Conservation (phyloP, 2,329 filamentous ascomycete genomes). For the Ceratocystis eucalypticola region DNA sequence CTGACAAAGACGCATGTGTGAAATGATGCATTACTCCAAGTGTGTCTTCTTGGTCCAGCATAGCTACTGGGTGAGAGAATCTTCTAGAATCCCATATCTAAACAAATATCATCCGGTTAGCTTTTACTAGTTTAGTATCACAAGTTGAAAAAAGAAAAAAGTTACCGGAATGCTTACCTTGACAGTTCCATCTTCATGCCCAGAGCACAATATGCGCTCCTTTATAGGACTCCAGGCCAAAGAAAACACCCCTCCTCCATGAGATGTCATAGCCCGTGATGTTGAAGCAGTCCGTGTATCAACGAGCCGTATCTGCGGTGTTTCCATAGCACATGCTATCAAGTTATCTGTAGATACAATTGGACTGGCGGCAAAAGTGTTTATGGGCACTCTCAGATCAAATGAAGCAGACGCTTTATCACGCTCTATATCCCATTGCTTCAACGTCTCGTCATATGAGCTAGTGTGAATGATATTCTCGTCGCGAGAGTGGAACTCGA, state of each 20-base stretch:
- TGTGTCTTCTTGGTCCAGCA: slow-evolving; percentile 73
- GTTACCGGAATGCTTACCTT: not conserved
- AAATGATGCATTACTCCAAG: slow-evolving; percentile 45
- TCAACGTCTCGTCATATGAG: slow-evolving; percentile 65
- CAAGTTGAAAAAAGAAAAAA: not conserved
- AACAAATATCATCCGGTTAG: not conserved
- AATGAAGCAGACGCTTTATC: slow-evolving; percentile 52
- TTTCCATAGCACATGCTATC: slow-evolving; percentile 77
- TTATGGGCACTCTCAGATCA: slow-evolving; percentile 52
- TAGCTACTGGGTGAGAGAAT: slow-evolving; percentile 59
- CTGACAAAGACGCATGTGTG: slow-evolving; percentile 26
- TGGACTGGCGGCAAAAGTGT: slow-evolving; percentile 65
- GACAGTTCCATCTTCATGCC: slow-evolving; percentile 70
- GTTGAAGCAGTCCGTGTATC: slow-evolving; percentile 35
- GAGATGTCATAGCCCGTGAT: slow-evolving; percentile 57
- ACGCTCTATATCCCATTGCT: slow-evolving; percentile 56
- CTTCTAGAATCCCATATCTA: slow-evolving; percentile 80
- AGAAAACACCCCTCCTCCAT: slow-evolving; percentile 53
- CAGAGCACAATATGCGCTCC: slow-evolving; percentile 69
- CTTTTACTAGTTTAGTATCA: not conserved
- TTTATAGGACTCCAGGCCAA: slow-evolving; percentile 70
- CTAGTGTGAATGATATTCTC: slow-evolving; percentile 60
- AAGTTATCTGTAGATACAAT: slow-evolving; percentile 54
- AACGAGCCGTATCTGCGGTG: slow-evolving; percentile 69
- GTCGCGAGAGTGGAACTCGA: slow-evolving; percentile 70